phyloP scores from a whole-genome alignment of 768 basidiomycete genomes.

The Amanita thiersii region DNA sequence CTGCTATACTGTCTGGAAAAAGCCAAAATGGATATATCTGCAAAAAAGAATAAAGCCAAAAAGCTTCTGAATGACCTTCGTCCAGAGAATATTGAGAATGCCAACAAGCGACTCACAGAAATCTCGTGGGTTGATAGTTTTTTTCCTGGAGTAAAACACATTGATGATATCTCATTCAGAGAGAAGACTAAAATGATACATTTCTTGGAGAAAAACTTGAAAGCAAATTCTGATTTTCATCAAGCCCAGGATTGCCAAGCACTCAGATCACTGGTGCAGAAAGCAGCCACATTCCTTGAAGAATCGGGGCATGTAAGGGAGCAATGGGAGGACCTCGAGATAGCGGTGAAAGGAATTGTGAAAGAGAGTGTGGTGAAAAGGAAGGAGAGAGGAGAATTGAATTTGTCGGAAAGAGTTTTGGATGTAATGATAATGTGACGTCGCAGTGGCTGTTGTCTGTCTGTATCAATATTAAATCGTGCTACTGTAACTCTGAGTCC shows the following conservation, averaged over 20 bases:
- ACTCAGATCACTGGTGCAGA: slow-evolving; percentile 19
- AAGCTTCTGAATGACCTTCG: slow-evolving; percentile 15
- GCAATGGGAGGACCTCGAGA: slow-evolving; percentile 19
- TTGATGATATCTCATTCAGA: too few species aligned
- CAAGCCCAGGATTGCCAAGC: slow-evolving; percentile 12
- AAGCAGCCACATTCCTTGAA: slow-evolving; percentile 20
- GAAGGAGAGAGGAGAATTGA: slow-evolving; percentile 14
- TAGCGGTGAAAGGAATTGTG: slow-evolving; percentile 26
- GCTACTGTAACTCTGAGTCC: too few species aligned
- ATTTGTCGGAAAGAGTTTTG: slow-evolving; percentile 13
- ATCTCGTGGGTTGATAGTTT: slow-evolving; percentile 31
- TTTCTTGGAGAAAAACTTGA: too few species aligned
- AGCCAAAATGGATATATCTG: slow-evolving; percentile 15
- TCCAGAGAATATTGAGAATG: slow-evolving; percentile 27
- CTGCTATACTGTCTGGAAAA: slow-evolving; percentile 32
- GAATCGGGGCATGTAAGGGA: slow-evolving; percentile 9
- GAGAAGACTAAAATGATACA: too few species aligned
- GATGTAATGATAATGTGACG: not conserved
- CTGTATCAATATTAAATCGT: too few species aligned
- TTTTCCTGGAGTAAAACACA: too few species aligned
- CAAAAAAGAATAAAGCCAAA: slow-evolving; percentile 24
- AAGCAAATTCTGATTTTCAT: slow-evolving; percentile 23
- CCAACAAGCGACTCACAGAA: slow-evolving; percentile 19
- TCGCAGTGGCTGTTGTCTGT: not conserved
- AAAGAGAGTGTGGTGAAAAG: slow-evolving; percentile 10